A percentile compares a stretch with the other conserved stretches of the same genome.
phyloP scores from a whole-genome alignment of 768 basidiomycete genomes.

The Hydnomerulius pinastri region DNA sequence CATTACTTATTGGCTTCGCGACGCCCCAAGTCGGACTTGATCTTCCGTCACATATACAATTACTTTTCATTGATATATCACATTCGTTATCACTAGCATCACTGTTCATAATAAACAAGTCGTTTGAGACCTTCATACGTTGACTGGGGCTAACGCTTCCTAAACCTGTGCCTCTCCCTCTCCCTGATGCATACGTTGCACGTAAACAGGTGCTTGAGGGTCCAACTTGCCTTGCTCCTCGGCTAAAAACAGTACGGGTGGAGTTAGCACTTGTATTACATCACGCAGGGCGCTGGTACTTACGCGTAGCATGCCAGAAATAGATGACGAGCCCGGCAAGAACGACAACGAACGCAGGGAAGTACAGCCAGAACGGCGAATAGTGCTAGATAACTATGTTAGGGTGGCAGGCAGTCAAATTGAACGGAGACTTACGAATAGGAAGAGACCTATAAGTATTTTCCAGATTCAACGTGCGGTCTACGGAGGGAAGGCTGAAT shows the following conservation, averaged over 20 bases:
- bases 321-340: slow-evolving; percentile 75
- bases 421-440: slow-evolving; percentile 43
- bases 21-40: too few species aligned
- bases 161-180: slow-evolving; percentile 16
- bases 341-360: slow-evolving; percentile 73
- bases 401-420: slow-evolving; percentile 5
- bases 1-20: too few species aligned
- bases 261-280: slow-evolving; percentile 5
- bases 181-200: slow-evolving; percentile 33
- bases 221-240: slow-evolving; percentile 72
- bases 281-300: slow-evolving; percentile 30
- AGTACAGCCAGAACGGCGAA: slow-evolving; percentile 87
- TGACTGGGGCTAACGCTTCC: slow-evolving; percentile 5
- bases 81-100: neutral
- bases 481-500: neutral
- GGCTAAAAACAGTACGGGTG: slow-evolving; percentile 42
- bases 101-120: too few species aligned
- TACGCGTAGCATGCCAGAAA: slow-evolving; percentile 86
- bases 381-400: slow-evolving; percentile 69
- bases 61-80: neutral
- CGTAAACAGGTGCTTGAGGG: slow-evolving; percentile 60
- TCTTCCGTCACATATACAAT: neutral
- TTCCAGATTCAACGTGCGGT: slow-evolving; percentile 7
- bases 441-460: slow-evolving; percentile 43
- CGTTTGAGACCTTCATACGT: too few species aligned